Percentiles rank a stretch among this genome's conserved stretches.
These are phyloP conservation scores for Aspergillus ostianus DNA, from an alignment of 495 filamentous ascomycete genomes.

Conservation along the genomic window DNA sequence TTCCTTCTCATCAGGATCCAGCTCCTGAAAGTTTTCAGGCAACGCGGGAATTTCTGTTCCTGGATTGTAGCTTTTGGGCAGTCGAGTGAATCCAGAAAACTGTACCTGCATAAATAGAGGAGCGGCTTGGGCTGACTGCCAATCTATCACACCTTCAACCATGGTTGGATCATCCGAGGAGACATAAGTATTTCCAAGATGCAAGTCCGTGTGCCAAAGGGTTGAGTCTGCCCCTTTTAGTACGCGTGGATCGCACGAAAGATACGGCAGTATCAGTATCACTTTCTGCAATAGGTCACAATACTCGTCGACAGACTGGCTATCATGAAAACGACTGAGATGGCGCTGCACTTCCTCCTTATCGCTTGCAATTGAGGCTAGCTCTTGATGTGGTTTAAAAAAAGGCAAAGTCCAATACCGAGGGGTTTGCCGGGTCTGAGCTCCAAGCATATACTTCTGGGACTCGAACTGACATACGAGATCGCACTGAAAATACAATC, in stretches of 20 bases:
- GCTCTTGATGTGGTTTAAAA: slow-evolving; percentile 13
- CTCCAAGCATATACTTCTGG: slow-evolving; percentile 30
- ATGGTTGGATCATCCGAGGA: slow-evolving; percentile 17
- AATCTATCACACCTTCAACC: slow-evolving; percentile 27
- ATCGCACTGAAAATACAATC: slow-evolving; percentile 29
- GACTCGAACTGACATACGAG: slow-evolving; percentile 23
- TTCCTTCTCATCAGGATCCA: slow-evolving; percentile 16
- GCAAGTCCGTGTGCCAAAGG: slow-evolving; percentile 29
- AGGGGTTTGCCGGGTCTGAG: slow-evolving; percentile 22
- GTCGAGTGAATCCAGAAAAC: slow-evolving; percentile 24
- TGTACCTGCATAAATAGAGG: slow-evolving; percentile 26
- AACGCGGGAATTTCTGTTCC: slow-evolving; percentile 18
- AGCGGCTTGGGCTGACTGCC: slow-evolving; percentile 19
- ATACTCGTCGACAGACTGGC: slow-evolving; percentile 21
- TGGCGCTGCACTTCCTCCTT: slow-evolving; percentile 12
- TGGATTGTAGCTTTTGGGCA: slow-evolving; percentile 19
- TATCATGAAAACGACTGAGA: slow-evolving; percentile 12
- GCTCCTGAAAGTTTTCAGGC: slow-evolving; percentile 18
- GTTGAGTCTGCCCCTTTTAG: slow-evolving; percentile 7
- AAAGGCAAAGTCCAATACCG: slow-evolving; percentile 10
- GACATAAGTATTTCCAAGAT: slow-evolving; percentile 29
- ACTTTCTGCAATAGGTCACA: slow-evolving; percentile 15
- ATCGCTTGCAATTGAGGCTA: slow-evolving; percentile 4
- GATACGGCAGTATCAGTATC: slow-evolving; percentile 3
- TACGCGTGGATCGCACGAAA: slow-evolving; percentile 17